These are phyloP conservation scores for Hibiscus mutabilis DNA, from an alignment of 345 rosid species.

Conservation along the genomic window DNA sequence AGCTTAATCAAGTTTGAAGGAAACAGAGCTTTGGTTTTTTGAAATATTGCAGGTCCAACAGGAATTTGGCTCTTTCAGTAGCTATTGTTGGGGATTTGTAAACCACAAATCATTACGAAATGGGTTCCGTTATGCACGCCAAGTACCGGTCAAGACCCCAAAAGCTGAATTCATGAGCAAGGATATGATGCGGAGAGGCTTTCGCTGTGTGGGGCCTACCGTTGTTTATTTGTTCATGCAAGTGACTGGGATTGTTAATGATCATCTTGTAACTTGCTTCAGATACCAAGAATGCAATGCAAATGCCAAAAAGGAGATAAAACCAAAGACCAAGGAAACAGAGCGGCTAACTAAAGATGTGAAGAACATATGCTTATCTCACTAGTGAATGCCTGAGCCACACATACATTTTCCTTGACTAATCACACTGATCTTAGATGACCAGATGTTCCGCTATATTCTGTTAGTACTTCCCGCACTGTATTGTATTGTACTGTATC, in stretches of 20 bases:
- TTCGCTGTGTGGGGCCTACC: constrained; percentile 86
- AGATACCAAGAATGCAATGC: constrained; percentile 55
- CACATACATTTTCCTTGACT: constrained; percentile 2
- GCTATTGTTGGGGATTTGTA: constrained; percentile 75
- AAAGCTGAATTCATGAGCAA: constrained; percentile 85
- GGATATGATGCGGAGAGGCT: constrained; percentile 89
- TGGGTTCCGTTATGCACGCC: constrained; percentile 67
- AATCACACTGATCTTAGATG: constrained; percentile 13
- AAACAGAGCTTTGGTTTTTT: neutral
- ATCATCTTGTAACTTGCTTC: constrained; percentile 71
- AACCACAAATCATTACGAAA: constrained; percentile 53
- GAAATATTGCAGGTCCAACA: constrained; percentile 56
- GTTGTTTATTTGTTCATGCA: constrained; percentile 86
- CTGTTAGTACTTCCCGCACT: constrained; percentile 5
- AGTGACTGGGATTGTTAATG: constrained; percentile 68
- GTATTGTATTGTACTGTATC: constrained; percentile 8
- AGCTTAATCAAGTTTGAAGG: neutral
- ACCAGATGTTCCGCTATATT: constrained; percentile 4
- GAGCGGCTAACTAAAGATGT: constrained; percentile 18
- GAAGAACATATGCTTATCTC: constrained; percentile 23
- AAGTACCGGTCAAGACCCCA: constrained; percentile 79
- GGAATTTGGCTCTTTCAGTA: constrained; percentile 78
- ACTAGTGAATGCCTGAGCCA: constrained; percentile 14
- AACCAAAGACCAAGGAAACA: constrained; percentile 21
- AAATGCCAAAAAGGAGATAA: constrained; percentile 18